Evolutionary conservation across 2,329 filamentous ascomycete species (phyloP).

Genomic region (Calycina herbarum): DNA sequence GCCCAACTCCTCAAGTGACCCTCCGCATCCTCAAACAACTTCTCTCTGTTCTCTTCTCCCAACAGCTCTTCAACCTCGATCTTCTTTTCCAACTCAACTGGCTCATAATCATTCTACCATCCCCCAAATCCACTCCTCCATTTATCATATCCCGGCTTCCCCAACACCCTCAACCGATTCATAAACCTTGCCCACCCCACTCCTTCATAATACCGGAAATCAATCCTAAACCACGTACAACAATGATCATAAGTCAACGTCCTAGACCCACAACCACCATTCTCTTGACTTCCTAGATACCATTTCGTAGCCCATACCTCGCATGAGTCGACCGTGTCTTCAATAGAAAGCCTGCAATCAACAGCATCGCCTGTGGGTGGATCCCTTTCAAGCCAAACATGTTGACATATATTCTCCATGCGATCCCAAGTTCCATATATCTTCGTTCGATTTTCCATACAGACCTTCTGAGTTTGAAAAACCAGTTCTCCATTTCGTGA

Average conservation of each 20-base stretch:
- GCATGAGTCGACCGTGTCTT: neutral
- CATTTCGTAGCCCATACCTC: neutral
- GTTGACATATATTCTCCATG: neutral
- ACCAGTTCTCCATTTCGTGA: no score
- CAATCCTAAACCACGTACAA: neutral
- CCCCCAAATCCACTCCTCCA: no score
- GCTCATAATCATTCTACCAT: no score
- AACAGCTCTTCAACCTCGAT: neutral
- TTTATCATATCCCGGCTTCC: neutral
- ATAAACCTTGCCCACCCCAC: neutral
- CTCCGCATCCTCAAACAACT: neutral
- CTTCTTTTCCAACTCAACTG: no score
- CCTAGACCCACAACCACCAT: neutral
- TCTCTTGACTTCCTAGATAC: neutral
- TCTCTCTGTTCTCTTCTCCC: neutral
- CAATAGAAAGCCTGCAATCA: neutral
- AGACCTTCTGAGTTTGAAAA: no score
- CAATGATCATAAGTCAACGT: neutral
- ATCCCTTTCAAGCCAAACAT: neutral
- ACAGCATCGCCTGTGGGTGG: neutral
- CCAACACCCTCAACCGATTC: neutral
- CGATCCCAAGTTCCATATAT: neutral
- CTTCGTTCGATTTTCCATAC: no score
- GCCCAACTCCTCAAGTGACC: neutral
- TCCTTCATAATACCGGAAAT: neutral